These are phyloP conservation scores for Coniochaeta sp. DNA, from an alignment of 2,329 filamentous ascomycete genomes.

Conservation along the genomic window DNA sequence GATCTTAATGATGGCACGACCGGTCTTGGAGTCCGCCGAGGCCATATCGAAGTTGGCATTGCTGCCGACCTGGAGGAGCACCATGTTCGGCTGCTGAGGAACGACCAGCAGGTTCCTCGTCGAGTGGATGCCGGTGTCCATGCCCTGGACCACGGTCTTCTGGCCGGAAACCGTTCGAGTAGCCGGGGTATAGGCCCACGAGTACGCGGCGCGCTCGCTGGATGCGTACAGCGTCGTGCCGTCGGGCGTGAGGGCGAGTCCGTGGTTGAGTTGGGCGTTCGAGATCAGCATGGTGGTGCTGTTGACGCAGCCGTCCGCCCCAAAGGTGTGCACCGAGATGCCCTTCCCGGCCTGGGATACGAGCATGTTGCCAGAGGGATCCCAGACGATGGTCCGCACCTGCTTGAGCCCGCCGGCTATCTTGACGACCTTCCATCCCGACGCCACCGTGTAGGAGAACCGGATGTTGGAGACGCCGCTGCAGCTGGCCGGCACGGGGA, in stretches of 20 bases:
- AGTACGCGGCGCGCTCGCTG: conserved; percentile 33
- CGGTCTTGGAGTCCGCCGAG: conserved; percentile 20
- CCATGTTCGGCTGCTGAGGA: conserved; percentile 22
- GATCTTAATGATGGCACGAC: conserved; percentile 29
- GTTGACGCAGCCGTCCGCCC: conserved; percentile 26
- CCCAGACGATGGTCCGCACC: conserved; percentile 24
- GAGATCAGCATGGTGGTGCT: conserved; percentile 23
- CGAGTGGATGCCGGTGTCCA: conserved; percentile 27
- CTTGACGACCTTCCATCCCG: conserved; percentile 28
- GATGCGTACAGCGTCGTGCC: conserved; percentile 26
- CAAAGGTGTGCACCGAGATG: conserved; percentile 27
- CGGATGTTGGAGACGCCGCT: conserved; percentile 19
- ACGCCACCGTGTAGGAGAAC: conserved; percentile 20
- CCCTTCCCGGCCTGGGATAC: conserved; percentile 24
- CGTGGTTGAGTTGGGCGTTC: conserved; percentile 26
- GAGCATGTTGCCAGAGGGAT: conserved; percentile 25
- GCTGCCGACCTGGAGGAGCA: conserved; percentile 27
- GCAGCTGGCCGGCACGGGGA: conserved; percentile 11
- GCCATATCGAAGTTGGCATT: conserved; percentile 26
- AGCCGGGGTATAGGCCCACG: conserved; percentile 47
- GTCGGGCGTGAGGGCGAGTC: conserved; percentile 25
- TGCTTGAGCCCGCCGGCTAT: conserved; percentile 22
- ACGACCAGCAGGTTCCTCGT: conserved; percentile 26
- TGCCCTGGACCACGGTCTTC: conserved; percentile 25
- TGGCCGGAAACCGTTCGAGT: conserved; percentile 34